Evolutionary conservation across 495 filamentous ascomycete species (phyloP), one percentile per base, ranked within the genome.

Genomic region (Aspergillus sparsus): DNA sequence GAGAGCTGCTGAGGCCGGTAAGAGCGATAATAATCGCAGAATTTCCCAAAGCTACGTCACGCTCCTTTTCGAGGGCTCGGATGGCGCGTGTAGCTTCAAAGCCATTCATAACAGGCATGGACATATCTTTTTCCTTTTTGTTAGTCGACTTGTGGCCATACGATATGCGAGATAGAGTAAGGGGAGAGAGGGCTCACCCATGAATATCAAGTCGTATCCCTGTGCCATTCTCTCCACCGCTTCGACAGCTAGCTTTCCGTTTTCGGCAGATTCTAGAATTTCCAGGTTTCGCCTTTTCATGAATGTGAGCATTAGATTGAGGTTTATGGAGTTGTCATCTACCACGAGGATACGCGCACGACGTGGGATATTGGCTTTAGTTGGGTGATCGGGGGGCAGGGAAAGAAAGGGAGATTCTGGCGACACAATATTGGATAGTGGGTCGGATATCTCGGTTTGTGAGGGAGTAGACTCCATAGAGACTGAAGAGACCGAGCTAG

Each of bases 91-190:
- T 89, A 9, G 88, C 83, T 67, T 89, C 87, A n/a, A 90, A 82
- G 7, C 88, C 88, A 56, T 89, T 85, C 79, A 91, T 87, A 0
- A 91, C 74, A 0, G 89, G 89, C 89, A 93, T 92, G 15, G 84
- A 85, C 52, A 91, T 86, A 54, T 90, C 86, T 82, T 67, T 16
- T 33, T 34, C 39, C 27, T 15, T 34, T 35, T 39, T 7, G 55
- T 58, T 12, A 50, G 45, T 15, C 21, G 21, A 27, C 44, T 4
- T 49, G 18, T 5, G 9, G 6, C 1, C 6, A 13, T 12, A 37
- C 16, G 27, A 44, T 7, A 53, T 27, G 21, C 10, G 11, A 21
- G 31, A 13, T 3, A 37, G 41, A 16, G n/a, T n/a, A 42, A 11
- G 10, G 36, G 31, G 33, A 31, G 50, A 53, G 35, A 13, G 32